Percentiles rank a stretch among this genome's conserved stretches.
Evolutionary conservation across 345 rosid genomes (phyloP).

Genomic region (Anastatica hierochuntica): DNA sequence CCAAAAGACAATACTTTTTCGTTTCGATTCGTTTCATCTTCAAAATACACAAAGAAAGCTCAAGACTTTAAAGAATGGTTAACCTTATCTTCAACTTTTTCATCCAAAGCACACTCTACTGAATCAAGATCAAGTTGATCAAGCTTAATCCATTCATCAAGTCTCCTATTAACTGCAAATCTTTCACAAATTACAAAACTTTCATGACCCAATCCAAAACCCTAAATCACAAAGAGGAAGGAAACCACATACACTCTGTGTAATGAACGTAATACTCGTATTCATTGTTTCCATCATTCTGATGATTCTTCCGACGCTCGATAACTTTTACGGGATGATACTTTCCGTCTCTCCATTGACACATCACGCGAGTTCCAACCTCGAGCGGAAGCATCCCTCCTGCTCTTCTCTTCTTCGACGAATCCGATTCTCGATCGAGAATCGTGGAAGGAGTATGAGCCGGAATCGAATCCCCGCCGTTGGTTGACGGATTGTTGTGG

Average conservation of each 20-base stretch:
- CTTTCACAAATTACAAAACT: neutral
- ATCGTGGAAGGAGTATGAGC: conserved; percentile 16
- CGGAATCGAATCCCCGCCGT: conserved; percentile 16
- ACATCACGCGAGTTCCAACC: conserved; percentile 93
- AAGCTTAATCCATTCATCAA: conserved; percentile 97
- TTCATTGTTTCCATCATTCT: conserved; percentile 43
- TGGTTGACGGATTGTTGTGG: conserved; percentile 14
- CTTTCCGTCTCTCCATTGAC: conserved; percentile 96
- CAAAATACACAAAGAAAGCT: no score
- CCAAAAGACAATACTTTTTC: neutral
- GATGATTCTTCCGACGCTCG: conserved; percentile 66
- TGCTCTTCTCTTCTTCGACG: conserved; percentile 48
- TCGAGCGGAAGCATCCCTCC: conserved; percentile 73
- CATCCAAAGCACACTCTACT: conserved; percentile 86
- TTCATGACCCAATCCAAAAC: neutral
- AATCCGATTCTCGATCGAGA: conserved; percentile 44
- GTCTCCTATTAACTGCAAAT: conserved; percentile 87
- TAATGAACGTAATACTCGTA: conserved; percentile 98
- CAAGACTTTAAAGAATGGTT: no score
- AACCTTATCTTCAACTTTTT: conserved; percentile 98
- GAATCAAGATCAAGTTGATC: conserved; percentile 93
- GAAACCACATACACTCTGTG: conserved; percentile 68
- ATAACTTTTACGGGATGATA: conserved; percentile 94
- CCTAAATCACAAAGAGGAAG: conserved; percentile 8
- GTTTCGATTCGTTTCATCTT: no score